A percentile compares a stretch with the other conserved stretches of the same genome.
Conservation (phyloP, 345 rosid species). For the Combretum micranthum region DNA sequence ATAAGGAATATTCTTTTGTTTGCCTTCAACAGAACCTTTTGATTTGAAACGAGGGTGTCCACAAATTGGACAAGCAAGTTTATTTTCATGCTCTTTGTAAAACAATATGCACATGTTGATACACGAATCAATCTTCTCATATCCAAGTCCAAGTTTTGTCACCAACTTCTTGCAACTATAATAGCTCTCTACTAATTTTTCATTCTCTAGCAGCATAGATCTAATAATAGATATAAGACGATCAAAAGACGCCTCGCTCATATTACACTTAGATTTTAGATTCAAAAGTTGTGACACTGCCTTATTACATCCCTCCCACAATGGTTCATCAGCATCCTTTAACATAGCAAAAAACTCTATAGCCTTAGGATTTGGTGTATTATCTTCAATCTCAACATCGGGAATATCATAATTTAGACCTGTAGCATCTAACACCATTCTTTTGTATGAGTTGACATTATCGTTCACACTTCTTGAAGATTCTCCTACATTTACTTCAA, state of each 20-base stretch:
- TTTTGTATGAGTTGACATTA: no score
- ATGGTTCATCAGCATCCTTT: not conserved
- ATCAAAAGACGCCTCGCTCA: not conserved
- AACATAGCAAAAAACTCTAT: not conserved
- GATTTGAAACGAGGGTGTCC: not conserved
- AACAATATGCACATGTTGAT: not conserved
- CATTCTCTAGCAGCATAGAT: not conserved
- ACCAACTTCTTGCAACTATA: constrained; percentile 1
- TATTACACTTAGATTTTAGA: not conserved
- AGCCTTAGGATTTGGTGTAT: not conserved
- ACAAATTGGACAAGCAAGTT: not conserved
- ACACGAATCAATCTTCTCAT: not conserved
- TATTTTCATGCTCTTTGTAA: not conserved
- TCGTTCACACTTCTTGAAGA: no score
- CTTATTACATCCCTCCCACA: not conserved
- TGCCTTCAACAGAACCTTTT: not conserved
- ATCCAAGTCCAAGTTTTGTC: not conserved
- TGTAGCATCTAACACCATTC: no score
- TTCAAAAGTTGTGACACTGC: not conserved
- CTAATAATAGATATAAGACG: not conserved
- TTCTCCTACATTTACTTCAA: no score
- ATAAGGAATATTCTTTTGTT: not conserved
- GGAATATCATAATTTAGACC: no score
- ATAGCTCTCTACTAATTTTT: not conserved
- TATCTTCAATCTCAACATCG: not conserved